These are phyloP conservation scores for Blastocladiella emersonii DNA, from an alignment of 371 early-diverging fungal genomes.

Conservation along the genomic window DNA sequence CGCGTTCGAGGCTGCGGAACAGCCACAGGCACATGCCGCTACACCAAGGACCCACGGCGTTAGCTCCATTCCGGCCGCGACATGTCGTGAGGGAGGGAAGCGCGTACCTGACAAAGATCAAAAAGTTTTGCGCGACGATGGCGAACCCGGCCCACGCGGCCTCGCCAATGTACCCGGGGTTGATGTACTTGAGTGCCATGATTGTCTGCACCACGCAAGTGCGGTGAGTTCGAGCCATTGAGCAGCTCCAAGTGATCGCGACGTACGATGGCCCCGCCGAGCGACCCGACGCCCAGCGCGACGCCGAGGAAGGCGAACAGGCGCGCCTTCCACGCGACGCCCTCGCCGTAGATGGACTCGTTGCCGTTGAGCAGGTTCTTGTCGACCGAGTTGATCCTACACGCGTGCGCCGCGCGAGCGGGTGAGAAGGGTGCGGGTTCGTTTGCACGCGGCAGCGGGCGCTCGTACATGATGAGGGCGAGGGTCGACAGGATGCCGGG, in stretches of 20 bases:
- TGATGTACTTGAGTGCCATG: conserved; percentile 23
- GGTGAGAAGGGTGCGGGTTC: too few relatives aligned
- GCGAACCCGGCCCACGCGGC: conserved; percentile 21
- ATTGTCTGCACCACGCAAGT: conserved; percentile 14
- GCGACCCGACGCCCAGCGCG: conserved; percentile 26
- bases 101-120: conserved; percentile 23
- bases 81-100: background rate
- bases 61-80: background rate
- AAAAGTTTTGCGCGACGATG: conserved; percentile 22
- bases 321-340: conserved; percentile 28
- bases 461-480: conserved; percentile 25
- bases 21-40: conserved; percentile 3
- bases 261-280: conserved; percentile 25
- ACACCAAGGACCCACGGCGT: background rate
- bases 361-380: conserved; percentile 22
- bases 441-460: too few relatives aligned
- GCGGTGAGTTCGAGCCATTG: background rate
- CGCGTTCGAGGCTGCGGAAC: background rate
- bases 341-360: conserved; percentile 14
- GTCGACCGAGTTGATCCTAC: conserved; percentile 32
- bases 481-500: conserved; percentile 31
- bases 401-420: background rate
- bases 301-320: conserved; percentile 30
- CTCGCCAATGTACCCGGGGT: conserved; percentile 14
- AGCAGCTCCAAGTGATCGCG: background rate